Evolutionary conservation across 192 early-diverging fungal genomes (phyloP).

Genomic region (Kickxella alabastrina): DNA sequence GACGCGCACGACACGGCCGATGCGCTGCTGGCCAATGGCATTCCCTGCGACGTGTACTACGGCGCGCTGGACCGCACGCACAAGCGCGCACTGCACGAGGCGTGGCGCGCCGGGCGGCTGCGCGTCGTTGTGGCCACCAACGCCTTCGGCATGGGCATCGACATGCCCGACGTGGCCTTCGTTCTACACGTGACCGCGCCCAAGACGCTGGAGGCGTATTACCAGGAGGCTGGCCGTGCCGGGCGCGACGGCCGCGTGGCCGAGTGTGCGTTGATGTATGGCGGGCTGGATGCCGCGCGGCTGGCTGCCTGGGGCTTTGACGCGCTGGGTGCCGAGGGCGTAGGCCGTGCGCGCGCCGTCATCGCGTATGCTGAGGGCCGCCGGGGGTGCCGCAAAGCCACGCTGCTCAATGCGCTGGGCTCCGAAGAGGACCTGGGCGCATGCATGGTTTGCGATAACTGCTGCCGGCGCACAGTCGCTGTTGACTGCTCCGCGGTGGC

Average conservation of each 20-base stretch:
- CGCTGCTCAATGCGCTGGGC: conserved; percentile 38
- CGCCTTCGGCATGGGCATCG: conserved; percentile 56
- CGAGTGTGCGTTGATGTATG: conserved; percentile 67
- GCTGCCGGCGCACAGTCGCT: conserved; percentile 9
- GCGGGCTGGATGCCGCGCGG: conserved; percentile 59
- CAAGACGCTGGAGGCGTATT: conserved; percentile 58
- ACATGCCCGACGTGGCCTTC: conserved; percentile 51
- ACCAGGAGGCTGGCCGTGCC: conserved; percentile 73
- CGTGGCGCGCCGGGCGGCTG: conserved; percentile 34
- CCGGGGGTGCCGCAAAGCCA: conserved; percentile 57
- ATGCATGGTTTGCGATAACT: conserved; percentile 23
- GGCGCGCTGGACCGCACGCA: conserved; percentile 56
- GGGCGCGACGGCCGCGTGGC: conserved; percentile 67
- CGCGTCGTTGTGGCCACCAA: conserved; percentile 53
- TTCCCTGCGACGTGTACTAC: conserved; percentile 57
- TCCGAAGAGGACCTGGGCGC: conserved; percentile 12
- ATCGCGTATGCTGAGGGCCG: conserved; percentile 61
- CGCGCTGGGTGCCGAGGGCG: conserved; percentile 53
- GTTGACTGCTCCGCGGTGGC: conserved; percentile 52
- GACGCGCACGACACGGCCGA: conserved; percentile 57
- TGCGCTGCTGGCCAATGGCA: conserved; percentile 50
- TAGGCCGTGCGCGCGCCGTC: conserved; percentile 59
- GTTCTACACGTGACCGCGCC: conserved; percentile 51
- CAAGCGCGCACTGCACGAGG: conserved; percentile 38
- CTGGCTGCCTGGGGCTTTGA: conserved; percentile 59